These are phyloP conservation scores for Cladorrhinum sp. DNA, from an alignment of 2,329 filamentous ascomycete species.

Conservation along the genomic window DNA sequence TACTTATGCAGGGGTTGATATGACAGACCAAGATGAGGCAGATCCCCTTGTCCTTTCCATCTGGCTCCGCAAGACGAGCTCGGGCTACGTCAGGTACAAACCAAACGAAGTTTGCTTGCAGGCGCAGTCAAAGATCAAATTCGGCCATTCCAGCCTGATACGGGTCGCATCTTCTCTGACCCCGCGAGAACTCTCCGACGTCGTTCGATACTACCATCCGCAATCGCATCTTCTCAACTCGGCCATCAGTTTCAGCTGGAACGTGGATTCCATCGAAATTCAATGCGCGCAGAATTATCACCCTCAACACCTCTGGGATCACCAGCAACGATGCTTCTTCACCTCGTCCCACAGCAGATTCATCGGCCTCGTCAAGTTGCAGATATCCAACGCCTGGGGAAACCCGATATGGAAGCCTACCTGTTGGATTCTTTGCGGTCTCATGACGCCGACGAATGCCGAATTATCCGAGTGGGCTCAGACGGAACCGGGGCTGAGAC, in stretches of 20 bases:
- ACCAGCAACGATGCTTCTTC: background rate
- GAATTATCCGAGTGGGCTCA: background rate
- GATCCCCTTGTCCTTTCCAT: conserved; percentile 4
- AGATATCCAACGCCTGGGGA: background rate
- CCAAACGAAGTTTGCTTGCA: background rate
- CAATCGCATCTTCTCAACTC: conserved; percentile 2
- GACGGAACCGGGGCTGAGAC: background rate
- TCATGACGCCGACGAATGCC: background rate
- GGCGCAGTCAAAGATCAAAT: background rate
- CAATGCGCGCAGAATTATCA: background rate
- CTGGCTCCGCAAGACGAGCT: conserved; percentile 7
- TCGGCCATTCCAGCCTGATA: background rate
- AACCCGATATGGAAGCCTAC: background rate
- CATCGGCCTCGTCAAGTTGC: background rate
- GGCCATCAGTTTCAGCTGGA: conserved; percentile 2
- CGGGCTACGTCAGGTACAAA: background rate
- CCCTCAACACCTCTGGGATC: conserved; percentile 3
- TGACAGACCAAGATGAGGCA: background rate
- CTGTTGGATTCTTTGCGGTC: background rate
- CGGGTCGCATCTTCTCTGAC: background rate
- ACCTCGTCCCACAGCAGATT: background rate
- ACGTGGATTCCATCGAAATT: background rate
- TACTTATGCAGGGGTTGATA: background rate
- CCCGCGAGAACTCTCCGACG: background rate
- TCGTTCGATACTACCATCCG: background rate